phyloP scores from a whole-genome alignment of 169 alveolate genomes.

The Eimeria necatrix region DNA sequence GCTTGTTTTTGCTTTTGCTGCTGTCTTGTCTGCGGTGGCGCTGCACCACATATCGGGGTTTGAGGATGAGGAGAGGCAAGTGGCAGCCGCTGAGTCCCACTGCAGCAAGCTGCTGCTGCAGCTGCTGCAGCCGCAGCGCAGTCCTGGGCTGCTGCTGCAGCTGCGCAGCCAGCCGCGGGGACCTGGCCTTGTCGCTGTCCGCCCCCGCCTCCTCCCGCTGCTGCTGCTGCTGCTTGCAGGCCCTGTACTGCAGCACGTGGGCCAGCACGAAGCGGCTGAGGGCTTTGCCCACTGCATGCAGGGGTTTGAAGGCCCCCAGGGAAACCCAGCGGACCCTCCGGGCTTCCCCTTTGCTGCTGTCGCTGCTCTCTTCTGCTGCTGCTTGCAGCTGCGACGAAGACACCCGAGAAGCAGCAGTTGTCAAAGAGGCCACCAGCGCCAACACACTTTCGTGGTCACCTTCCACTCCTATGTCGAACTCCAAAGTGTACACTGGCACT shows the following conservation, averaged over 20 bases:
- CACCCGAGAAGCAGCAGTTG: not conserved
- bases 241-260: not conserved
- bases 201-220: not conserved
- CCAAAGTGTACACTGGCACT: slow-evolving; percentile 16
- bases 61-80: not conserved
- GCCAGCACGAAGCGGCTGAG: slow-evolving; percentile 9
- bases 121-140: not conserved
- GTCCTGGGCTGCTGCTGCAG: not conserved
- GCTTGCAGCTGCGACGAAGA: slow-evolving; percentile 25
- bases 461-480: not conserved
- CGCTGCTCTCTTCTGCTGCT: not conserved
- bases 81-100: not conserved
- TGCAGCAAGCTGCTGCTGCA: not conserved
- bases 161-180: not conserved
- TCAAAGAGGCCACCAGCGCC: not conserved
- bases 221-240: slow-evolving; percentile 3
- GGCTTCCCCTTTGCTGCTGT: not conserved
- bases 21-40: not conserved
- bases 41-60: slow-evolving; percentile 10
- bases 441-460: not conserved
- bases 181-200: not conserved
- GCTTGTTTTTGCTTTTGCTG: not conserved
- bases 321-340: not conserved
- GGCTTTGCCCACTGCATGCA: slow-evolving; percentile 2
- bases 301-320: not conserved